Base-by-base conservation (phyloP, 179 eudicot genomes). In the Camellia oleifera region DNA sequence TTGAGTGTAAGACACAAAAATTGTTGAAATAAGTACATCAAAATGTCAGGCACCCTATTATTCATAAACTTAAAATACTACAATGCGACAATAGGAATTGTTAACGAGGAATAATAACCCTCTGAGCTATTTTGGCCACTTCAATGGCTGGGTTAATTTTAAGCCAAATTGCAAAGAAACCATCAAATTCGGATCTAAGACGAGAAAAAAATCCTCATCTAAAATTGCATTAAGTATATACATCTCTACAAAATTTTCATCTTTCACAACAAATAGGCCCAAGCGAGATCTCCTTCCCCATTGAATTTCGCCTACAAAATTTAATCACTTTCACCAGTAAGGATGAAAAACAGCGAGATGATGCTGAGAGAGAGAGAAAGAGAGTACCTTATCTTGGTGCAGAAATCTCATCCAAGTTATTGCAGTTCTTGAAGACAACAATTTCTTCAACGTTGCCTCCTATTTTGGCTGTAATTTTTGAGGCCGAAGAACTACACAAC, bases 151-250 rank as follows among this genome's bases (percentile, higher is more conserved):
- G 74, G 32, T 70, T 70, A 48, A 70, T 48, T 70, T 70, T 48
- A 3, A 15, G 7, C 69, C 4, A 44, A 66, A 66, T 66, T 15
- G 5, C 12, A 40, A 10, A 26, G 15, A 42, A 66, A 66, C 15
- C 46, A 66, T 66, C 69, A 66, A 40, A 32, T 64, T 66, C 26
- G 12, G 17, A 71, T 48, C 11, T 23, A 17, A 46, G 26, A 40
- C 5, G 0, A 40, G 70, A 32, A 40, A 3, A 67, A 67, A 67
- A 10, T 40, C n/a, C 74, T 69, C 42, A 40, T 66, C 83, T 89
- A 67, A 89, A 71, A 67, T 67, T 86, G 57, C 44, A 62, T 76
- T 57, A 61, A 74, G 65, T 74, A 40, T 57, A 60, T 56, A 74
- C 77, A 74, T 74, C 12, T 14, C 77, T 56, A 26, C 20, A 74